Conservation (phyloP, 2,329 filamentous ascomycete species). For the Harringtonia aguacate region DNA sequence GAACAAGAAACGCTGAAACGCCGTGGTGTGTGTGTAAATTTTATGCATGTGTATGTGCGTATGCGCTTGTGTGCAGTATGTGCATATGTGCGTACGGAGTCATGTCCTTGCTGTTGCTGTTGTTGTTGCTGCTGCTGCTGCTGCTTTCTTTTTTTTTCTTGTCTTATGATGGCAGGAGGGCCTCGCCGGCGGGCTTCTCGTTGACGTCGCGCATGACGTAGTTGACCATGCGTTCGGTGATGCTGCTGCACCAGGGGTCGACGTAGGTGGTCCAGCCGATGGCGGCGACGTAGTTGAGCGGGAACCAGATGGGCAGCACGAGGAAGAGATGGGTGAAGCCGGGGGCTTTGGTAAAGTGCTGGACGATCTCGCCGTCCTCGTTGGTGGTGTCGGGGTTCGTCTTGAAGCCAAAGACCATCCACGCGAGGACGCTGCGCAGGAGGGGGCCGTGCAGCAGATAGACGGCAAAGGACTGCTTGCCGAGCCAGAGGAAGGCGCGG, state of each 20-base stretch:
- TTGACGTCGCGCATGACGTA: slow-evolving; percentile 10
- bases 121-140: too few relatives aligned
- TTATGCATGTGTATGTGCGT: too few relatives aligned
- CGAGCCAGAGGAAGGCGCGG: slow-evolving; percentile 48
- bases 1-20: too few relatives aligned
- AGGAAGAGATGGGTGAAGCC: slow-evolving; percentile 24
- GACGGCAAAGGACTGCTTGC: slow-evolving; percentile 53
- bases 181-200: slow-evolving; percentile 12
- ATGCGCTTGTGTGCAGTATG: too few relatives aligned
- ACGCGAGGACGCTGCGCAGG: slow-evolving; percentile 47
- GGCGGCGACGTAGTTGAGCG: slow-evolving; percentile 32
- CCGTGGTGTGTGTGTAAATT: too few relatives aligned
- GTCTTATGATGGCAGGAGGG: background rate
- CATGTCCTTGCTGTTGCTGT: too few relatives aligned
- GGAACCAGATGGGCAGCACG: slow-evolving; percentile 32
- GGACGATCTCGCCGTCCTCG: slow-evolving; percentile 20
- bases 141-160: too few relatives aligned
- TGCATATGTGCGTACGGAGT: too few relatives aligned
- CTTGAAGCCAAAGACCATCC: slow-evolving; percentile 43
- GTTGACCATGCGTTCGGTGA: slow-evolving; percentile 27
- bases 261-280: slow-evolving; percentile 42
- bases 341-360: slow-evolving; percentile 18
- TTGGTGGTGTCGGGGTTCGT: slow-evolving; percentile 24
- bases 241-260: slow-evolving; percentile 36
- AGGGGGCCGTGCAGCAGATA: slow-evolving; percentile 54